These are phyloP conservation scores for Amanita pallidorosea DNA, from an alignment of 768 basidiomycete species.

Conservation along the genomic window DNA sequence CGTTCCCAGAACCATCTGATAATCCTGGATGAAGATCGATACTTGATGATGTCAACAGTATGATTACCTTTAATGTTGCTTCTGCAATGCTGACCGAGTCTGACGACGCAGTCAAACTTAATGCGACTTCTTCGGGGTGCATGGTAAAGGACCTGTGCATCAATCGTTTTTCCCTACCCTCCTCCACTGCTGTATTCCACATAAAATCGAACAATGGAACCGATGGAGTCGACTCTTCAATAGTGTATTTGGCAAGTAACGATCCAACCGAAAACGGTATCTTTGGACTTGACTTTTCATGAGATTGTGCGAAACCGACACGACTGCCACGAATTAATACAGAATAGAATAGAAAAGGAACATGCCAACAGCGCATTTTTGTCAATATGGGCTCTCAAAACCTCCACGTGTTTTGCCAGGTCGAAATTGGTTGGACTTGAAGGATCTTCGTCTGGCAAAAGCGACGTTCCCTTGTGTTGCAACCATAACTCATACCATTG, in stretches of 20 bases:
- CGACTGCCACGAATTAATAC: constrained; percentile 26
- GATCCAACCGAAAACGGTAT: constrained; percentile 35
- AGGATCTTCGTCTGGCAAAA: constrained; percentile 64
- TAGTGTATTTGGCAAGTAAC: constrained; percentile 35
- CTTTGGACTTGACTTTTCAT: constrained; percentile 19
- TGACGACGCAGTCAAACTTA: constrained; percentile 14
- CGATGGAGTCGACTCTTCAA: constrained; percentile 31
- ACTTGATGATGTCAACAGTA: not conserved
- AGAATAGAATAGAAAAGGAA: not conserved
- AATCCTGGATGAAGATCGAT: not conserved
- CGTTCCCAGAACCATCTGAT: constrained; percentile 69
- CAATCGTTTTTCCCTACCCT: constrained; percentile 62
- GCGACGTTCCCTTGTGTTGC: constrained; percentile 52
- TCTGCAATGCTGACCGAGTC: constrained; percentile 50
- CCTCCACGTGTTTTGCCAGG: constrained; percentile 70
- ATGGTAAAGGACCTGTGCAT: constrained; percentile 45
- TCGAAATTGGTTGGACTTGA: constrained; percentile 65
- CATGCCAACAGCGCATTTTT: constrained; percentile 77
- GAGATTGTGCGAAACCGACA: constrained; percentile 45
- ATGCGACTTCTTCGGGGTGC: constrained; percentile 27
- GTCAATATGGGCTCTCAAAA: constrained; percentile 71
- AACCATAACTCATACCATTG: constrained; percentile 75
- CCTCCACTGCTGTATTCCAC: constrained; percentile 63
- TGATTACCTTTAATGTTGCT: constrained; percentile 54
- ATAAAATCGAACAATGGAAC: constrained; percentile 60